Evolutionary conservation across 306 rosid genomes (phyloP), one percentile per base, ranked within the genome.

Genomic region (Amphicarpaea edgeworthii): DNA sequence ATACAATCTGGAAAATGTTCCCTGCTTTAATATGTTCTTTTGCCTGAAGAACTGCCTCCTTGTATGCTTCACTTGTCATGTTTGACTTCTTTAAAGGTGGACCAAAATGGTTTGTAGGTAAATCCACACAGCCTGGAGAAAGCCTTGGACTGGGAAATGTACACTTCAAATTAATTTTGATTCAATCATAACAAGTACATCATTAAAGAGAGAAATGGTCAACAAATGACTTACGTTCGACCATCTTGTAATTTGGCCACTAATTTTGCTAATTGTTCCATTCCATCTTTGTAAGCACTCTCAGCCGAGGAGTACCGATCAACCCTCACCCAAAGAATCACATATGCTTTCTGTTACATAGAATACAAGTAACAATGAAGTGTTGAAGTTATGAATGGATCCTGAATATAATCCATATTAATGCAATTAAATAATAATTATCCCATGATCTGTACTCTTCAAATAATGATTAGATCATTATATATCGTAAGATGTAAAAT

Each of bases 21-120:
- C 98, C 98, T 3, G 91, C 88, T 21, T 80, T 81, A 45, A 93
- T 93, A 73, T 93, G 97, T 69, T 93, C 92, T 77, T 93, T 88
- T 34, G 90, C 96, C 63, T 71, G 58, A 50, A 85, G 83, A n/a
- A 93, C 94, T 3, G 89, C 92, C 5, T 70, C 77, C 87, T 87
- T 85, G 80, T 83, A 93, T 37, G 70, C 92, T 58, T 89, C 93
- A 24, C 81, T 57, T 53, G 89, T 79, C 98, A 93, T 89, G 78
- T 49, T 90, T 42, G 98, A 93, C 12, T 69, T 83, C 85, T 81
- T 77, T 51, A 93, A 70, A 51, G 87, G 72, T 63, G 90, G 83
- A 76, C 95, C 98, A 19, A 83, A 90, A 8, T 76, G 86, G 8
- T 45, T 85, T 75, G 95, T 89, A 3, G 72, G 34, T 72, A 93